Conservation (phyloP, 2,329 filamentous ascomycete species). For the Aureobasidium sp. region DNA sequence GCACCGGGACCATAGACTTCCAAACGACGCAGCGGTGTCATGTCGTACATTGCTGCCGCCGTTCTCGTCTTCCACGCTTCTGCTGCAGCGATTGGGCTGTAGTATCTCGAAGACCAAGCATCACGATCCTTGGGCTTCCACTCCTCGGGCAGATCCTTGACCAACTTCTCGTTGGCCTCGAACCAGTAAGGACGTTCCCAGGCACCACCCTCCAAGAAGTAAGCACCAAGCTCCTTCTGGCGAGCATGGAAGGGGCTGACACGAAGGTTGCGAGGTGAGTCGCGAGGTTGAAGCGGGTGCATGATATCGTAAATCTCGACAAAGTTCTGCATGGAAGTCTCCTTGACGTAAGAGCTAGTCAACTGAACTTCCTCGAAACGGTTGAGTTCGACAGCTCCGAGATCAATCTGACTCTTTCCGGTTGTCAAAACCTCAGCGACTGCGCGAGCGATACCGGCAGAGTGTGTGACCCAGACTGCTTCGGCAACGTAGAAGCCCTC, state of each 20-base stretch:
- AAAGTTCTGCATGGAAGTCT: conserved; percentile 53
- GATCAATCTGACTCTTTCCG: conserved; percentile 49
- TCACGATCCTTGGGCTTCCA: conserved; percentile 53
- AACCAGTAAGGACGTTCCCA: conserved; percentile 62
- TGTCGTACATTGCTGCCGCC: conserved; percentile 55
- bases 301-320: conserved; percentile 60
- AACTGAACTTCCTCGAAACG: conserved; percentile 58
- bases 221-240: conserved; percentile 50
- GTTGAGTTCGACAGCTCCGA: conserved; percentile 53
- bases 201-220: conserved; percentile 52
- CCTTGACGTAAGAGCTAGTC: conserved; percentile 47
- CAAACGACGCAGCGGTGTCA: conserved; percentile 54
- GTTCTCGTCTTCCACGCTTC: conserved; percentile 61
- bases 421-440: conserved; percentile 53
- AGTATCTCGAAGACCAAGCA: conserved; percentile 50
- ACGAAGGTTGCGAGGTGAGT: conserved; percentile 53
- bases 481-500: conserved; percentile 59
- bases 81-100: conserved; percentile 52
- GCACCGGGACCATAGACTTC: conserved; percentile 54
- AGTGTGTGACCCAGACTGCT: conserved; percentile 62
- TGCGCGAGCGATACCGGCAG: conserved; percentile 55
- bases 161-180: conserved; percentile 47
- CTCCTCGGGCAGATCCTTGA: conserved; percentile 45
- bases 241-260: conserved; percentile 52
- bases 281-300: conserved; percentile 52